Conservation (phyloP, 78 protist species). For the Chrysochromulina parva region DNA sequence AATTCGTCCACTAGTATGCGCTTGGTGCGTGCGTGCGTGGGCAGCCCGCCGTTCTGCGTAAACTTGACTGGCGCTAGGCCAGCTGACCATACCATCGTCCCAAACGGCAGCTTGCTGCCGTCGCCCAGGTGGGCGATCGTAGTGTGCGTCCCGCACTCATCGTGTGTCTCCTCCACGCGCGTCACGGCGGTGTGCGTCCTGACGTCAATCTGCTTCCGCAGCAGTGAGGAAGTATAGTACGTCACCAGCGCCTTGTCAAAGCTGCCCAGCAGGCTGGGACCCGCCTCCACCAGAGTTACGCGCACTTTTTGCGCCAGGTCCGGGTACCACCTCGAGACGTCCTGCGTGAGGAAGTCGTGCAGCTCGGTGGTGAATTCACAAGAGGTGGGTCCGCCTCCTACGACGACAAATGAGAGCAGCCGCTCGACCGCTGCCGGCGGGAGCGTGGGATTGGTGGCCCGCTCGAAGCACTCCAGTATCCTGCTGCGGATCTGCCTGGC, state of each 20-base stretch:
- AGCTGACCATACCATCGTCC: constrained; percentile 3
- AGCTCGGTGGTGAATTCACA: constrained; percentile 46
- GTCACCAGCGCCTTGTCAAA: neutral
- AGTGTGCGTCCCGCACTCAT: neutral
- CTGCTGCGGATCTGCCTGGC: constrained; percentile 10
- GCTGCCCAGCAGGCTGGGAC: neutral
- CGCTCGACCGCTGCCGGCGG: neutral
- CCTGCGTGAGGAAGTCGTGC: neutral
- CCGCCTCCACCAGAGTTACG: constrained; percentile 3
- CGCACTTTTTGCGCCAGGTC: neutral
- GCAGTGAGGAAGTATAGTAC: neutral
- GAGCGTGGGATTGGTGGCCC: neutral
- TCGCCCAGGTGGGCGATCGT: neutral
- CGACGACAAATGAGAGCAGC: constrained; percentile 28
- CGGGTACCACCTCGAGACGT: constrained; percentile 19
- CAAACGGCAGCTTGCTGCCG: neutral
- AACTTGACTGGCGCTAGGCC: neutral
- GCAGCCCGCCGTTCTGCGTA: no score
- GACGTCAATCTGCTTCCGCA: neutral
- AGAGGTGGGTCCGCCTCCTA: constrained; percentile 38
- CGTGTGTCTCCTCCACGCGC: neutral
- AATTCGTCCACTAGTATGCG: no score
- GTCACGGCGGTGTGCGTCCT: neutral
- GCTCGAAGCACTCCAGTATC: constrained; percentile 25
- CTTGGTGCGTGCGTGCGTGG: no score